Conservation (phyloP, 2,329 filamentous ascomycete species). For the Pseudogymnoascus sp. region DNA sequence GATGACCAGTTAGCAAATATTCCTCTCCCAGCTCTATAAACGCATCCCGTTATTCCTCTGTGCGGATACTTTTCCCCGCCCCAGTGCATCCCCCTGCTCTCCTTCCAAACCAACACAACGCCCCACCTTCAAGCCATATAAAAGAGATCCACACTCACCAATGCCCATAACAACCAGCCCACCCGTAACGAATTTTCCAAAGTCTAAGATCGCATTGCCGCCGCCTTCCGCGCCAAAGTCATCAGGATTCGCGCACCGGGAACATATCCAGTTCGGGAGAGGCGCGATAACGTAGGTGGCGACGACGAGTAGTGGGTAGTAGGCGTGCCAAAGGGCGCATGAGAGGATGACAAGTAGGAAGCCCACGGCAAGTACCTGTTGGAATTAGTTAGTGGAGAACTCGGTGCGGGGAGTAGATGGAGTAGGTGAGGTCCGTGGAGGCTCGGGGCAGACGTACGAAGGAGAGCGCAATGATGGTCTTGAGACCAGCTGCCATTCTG, state of each 20-base stretch:
- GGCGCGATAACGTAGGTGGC: conserved; percentile 91
- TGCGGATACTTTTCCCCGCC: not conserved
- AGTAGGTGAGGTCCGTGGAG: not conserved
- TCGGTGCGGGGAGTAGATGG: not conserved
- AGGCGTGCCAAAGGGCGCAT: conserved; percentile 88
- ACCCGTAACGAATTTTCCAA: conserved; percentile 88
- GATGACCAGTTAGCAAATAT: not conserved
- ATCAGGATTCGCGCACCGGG: conserved; percentile 80
- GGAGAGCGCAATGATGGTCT: conserved; percentile 97
- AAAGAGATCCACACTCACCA: conserved; percentile 53
- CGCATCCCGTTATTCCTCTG: not conserved
- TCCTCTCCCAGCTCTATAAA: not conserved
- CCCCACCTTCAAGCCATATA: not conserved
- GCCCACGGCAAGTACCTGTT: conserved; percentile 82
- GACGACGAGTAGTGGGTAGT: conserved; percentile 90
- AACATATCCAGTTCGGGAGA: conserved; percentile 92
- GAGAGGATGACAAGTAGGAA: conserved; percentile 99
- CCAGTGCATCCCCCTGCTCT: not conserved
- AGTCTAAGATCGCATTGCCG: conserved; percentile 77
- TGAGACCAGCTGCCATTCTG: conserved; percentile 72
- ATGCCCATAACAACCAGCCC: conserved; percentile 97
- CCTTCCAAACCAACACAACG: not conserved
- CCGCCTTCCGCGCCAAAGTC: conserved; percentile 84
- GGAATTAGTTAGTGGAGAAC: conserved; percentile 10
- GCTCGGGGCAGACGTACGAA: conserved; percentile 53